Evolutionary conservation across 2,329 filamentous ascomycete species (phyloP).

Genomic region (Rhytidhysteron rufulum): DNA sequence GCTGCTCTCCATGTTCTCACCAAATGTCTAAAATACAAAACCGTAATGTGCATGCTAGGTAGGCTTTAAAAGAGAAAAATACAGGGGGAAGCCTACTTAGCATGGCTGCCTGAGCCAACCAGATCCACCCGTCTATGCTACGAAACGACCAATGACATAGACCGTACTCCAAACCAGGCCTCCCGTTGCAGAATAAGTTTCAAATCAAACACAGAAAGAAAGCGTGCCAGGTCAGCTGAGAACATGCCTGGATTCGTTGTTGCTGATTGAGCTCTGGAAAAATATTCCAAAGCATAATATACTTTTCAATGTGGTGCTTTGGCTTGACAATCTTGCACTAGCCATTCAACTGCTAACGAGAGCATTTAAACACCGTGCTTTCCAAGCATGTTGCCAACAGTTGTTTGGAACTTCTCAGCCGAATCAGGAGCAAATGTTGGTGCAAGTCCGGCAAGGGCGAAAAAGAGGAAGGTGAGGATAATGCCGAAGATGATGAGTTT

Average conservation of each 20-base stretch:
- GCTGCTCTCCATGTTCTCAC: slow-evolving; percentile 1
- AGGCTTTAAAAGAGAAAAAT: not conserved
- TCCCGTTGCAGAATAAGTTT: not conserved
- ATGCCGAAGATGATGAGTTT: slow-evolving; percentile 69
- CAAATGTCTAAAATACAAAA: slow-evolving; percentile 3
- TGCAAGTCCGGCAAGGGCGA: slow-evolving; percentile 58
- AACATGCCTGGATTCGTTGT: too few species aligned
- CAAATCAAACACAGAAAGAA: not conserved
- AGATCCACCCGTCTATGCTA: slow-evolving; percentile 1
- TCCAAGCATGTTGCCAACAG: slow-evolving; percentile 33
- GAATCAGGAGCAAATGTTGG: slow-evolving; percentile 36
- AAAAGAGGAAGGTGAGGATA: slow-evolving; percentile 61
- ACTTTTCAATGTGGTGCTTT: too few species aligned
- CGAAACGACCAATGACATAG: not conserved
- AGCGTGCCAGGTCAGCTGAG: too few species aligned
- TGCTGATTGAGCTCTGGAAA: too few species aligned
- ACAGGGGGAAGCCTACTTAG: not conserved
- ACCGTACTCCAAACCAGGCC: not conserved
- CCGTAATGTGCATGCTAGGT: not conserved
- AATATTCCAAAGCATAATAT: too few species aligned
- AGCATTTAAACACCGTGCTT: slow-evolving; percentile 17
- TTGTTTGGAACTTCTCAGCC: slow-evolving; percentile 29
- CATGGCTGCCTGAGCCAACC: not conserved
- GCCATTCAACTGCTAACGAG: too few species aligned
- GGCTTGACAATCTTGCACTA: too few species aligned